phyloP scores from a whole-genome alignment of 306 rosid genomes.

The Rosa rugosa region DNA sequence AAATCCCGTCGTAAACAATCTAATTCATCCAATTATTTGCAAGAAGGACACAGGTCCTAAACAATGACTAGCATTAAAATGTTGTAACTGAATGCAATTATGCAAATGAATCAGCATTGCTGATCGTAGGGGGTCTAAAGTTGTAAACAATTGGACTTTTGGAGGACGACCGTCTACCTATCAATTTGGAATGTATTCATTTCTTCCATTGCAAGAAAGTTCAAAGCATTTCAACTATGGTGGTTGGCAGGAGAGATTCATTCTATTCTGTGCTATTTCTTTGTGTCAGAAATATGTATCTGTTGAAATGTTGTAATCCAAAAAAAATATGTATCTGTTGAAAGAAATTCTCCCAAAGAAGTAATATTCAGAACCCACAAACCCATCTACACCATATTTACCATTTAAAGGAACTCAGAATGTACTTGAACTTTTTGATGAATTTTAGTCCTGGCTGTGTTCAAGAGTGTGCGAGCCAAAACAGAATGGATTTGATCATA shows the following conservation, averaged over 20 bases:
- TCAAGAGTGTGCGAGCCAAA: neutral
- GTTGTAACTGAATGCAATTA: neutral
- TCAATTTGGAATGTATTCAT: neutral
- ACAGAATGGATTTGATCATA: neutral
- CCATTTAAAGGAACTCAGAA: neutral
- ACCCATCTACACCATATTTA: neutral
- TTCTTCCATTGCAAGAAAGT: slow-evolving; percentile 1
- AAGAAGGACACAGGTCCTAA: neutral
- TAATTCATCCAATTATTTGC: neutral
- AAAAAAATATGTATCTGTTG: neutral
- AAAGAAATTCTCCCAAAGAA: neutral
- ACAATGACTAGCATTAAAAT: neutral
- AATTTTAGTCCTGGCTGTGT: neutral
- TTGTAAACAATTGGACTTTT: neutral
- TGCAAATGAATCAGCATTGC: neutral
- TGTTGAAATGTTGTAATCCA: neutral
- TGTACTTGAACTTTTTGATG: neutral
- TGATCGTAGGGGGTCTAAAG: neutral
- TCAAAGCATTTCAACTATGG: neutral
- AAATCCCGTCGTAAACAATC: neutral
- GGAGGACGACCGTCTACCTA: neutral
- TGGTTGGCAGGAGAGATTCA: neutral
- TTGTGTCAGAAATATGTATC: neutral
- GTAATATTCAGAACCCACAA: neutral
- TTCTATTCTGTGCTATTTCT: neutral